Evolutionary conservation across 2,329 filamentous ascomycete species (phyloP).

Genomic region (Calonectria naviculata): DNA sequence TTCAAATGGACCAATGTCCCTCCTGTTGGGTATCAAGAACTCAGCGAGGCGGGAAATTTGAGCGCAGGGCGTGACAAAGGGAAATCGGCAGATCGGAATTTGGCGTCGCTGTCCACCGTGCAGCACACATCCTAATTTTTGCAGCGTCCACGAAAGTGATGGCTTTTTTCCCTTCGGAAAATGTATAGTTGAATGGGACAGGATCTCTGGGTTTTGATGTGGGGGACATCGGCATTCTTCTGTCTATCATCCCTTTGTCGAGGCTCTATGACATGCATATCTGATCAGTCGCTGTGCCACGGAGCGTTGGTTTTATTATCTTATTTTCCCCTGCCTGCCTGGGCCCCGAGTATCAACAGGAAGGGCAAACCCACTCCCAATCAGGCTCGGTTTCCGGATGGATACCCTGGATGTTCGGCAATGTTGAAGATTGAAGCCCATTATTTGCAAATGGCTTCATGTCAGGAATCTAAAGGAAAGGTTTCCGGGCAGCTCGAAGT

Average conservation of each 20-base stretch:
- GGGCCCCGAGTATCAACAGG: not conserved
- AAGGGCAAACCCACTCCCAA: not conserved
- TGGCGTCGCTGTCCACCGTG: not conserved
- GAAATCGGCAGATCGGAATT: not conserved
- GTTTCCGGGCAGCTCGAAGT: not conserved
- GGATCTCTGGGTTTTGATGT: not conserved
- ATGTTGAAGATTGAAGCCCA: not conserved
- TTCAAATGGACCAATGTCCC: not conserved
- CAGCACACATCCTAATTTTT: not conserved
- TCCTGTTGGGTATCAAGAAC: not conserved
- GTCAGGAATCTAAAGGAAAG: not conserved
- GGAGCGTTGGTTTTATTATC: not conserved
- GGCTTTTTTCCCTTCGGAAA: not conserved
- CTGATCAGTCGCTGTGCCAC: not conserved
- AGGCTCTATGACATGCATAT: not conserved
- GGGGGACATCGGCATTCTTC: not conserved
- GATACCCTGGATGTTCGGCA: not conserved
- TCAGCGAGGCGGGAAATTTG: not conserved
- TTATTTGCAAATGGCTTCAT: not conserved
- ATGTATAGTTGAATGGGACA: not conserved
- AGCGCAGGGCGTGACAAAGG: not conserved
- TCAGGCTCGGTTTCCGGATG: not conserved
- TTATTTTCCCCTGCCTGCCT: not conserved
- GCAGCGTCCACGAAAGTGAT: not conserved
- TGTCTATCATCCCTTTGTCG: not conserved